phyloP scores from a whole-genome alignment of 441 rosid species.

The Sinapis alba region DNA sequence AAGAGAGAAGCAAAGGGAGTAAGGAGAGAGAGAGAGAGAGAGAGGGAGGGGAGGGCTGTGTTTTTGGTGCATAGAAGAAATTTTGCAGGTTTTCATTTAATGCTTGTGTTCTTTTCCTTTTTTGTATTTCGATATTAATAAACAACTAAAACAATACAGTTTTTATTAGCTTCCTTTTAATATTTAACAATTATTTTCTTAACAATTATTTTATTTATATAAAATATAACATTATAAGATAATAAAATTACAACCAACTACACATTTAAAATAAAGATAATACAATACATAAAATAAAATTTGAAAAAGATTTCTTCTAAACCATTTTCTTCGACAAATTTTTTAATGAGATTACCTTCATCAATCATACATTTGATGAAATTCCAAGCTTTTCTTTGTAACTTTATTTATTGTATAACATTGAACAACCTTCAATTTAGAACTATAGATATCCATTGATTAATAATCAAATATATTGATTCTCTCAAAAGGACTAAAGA shows the following conservation, averaged over 20 bases:
- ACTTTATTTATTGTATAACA: not conserved
- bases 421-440: too few species aligned
- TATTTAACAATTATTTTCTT: too few species aligned
- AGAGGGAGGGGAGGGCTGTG: constrained; percentile 37
- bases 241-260: not conserved
- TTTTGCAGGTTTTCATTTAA: constrained; percentile 50
- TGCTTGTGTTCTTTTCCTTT: too few species aligned
- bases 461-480: not conserved
- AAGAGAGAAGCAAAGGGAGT: constrained; percentile 36
- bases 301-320: not conserved
- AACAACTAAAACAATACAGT: too few species aligned
- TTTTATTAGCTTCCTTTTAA: too few species aligned
- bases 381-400: not conserved
- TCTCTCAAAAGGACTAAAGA: too few species aligned
- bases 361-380: not conserved
- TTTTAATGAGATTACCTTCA: not conserved
- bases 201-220: not conserved
- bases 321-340: not conserved
- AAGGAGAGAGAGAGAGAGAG: constrained; percentile 37
- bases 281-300: not conserved
- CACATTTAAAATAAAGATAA: not conserved
- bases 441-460: not conserved
- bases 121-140: too few species aligned
- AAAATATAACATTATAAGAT: not conserved
- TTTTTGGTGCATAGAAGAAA: constrained; percentile 38